Conservation (phyloP, 768 basidiomycete species). For the Asterophora parasitica region DNA sequence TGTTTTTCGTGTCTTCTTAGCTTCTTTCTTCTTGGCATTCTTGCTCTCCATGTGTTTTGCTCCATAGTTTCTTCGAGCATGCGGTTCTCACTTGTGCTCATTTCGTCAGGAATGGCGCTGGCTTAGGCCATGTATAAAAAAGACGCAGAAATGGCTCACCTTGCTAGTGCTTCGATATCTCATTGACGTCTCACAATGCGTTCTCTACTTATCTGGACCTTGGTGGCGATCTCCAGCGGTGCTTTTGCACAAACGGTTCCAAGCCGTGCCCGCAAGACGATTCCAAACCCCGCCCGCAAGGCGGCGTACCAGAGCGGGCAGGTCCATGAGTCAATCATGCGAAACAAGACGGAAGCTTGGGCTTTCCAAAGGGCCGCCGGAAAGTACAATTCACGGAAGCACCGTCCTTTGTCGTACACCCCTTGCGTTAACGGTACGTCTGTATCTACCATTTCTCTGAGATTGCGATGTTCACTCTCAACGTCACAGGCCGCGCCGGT, state of each 20-base stretch:
- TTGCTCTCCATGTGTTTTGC: neutral
- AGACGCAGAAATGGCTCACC: neutral
- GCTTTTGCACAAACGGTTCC: conserved; percentile 1
- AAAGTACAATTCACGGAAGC: conserved; percentile 1
- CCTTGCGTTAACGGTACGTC: neutral
- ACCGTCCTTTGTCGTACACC: neutral
- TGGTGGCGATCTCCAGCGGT: neutral
- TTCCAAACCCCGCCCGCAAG: conserved; percentile 3
- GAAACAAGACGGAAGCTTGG: neutral
- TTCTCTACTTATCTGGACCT: neutral
- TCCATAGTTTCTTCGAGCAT: neutral
- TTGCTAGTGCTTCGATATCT: neutral
- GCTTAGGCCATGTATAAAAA: neutral
- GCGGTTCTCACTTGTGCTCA: neutral
- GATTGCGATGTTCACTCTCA: neutral
- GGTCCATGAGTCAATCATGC: conserved; percentile 2
- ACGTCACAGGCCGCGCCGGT: neutral
- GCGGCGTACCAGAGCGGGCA: neutral
- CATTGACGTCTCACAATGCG: neutral
- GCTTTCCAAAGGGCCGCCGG: conserved; percentile 1
- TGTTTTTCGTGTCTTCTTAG: neutral
- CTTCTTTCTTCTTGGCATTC: conserved; percentile 6
- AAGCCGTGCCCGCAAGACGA: neutral
- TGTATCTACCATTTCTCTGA: neutral
- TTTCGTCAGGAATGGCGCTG: neutral